A percentile compares a stretch with the other conserved stretches of the same genome.
Evolutionary conservation across 2,329 filamentous ascomycete species (phyloP).

Genomic region (Trichophyton rubrum): DNA sequence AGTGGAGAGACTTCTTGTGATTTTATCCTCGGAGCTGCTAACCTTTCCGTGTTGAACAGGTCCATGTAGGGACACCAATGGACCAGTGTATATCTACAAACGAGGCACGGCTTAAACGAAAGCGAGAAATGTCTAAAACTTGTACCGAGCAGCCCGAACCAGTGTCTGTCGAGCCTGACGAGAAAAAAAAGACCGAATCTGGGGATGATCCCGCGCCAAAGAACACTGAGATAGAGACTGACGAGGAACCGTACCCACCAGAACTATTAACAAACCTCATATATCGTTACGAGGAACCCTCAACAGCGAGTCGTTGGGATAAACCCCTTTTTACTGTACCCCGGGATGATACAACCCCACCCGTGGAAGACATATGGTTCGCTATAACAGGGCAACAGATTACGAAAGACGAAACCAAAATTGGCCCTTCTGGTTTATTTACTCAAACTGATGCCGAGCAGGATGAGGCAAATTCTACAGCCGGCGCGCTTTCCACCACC

Average conservation of each 20-base stretch:
- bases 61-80: constrained; percentile 46
- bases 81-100: constrained; percentile 46
- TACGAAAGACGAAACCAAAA: constrained; percentile 10
- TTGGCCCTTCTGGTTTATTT: constrained; percentile 3
- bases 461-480: constrained; percentile 13
- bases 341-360: constrained; percentile 43
- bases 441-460: background rate
- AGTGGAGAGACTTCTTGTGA: background rate
- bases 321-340: constrained; percentile 52
- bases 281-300: constrained; percentile 56
- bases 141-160: background rate
- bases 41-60: constrained; percentile 24
- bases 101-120: constrained; percentile 22
- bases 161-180: background rate
- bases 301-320: constrained; percentile 53
- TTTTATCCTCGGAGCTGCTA: background rate
- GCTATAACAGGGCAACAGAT: constrained; percentile 35
- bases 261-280: constrained; percentile 52
- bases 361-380: constrained; percentile 49
- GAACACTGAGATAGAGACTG: constrained; percentile 8
- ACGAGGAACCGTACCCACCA: constrained; percentile 36
- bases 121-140: constrained; percentile 4
- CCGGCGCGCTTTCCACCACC: background rate
- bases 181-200: too few species aligned
- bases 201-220: background rate